Conservation (phyloP, 495 filamentous ascomycete genomes). For the Aspergillus avenaceus region DNA sequence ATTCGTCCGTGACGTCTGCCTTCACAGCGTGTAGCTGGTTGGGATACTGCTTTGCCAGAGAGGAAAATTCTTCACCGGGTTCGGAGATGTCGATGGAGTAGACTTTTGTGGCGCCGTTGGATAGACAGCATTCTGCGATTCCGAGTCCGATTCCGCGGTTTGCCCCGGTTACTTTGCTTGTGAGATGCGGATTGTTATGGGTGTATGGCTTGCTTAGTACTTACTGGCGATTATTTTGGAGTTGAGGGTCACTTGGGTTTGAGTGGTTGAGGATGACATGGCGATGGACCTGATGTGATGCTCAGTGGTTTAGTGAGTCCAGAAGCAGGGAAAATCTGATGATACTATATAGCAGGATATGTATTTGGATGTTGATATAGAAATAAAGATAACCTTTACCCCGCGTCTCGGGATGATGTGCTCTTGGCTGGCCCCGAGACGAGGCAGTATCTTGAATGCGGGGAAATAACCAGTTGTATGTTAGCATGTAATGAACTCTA, state of each 20-base stretch:
- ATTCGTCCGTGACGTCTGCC: slow-evolving; percentile 34
- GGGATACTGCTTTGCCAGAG: slow-evolving; percentile 24
- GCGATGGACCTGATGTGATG: too few species aligned
- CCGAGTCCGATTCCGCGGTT: slow-evolving; percentile 37
- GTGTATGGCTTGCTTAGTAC: too few species aligned
- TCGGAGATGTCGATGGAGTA: slow-evolving; percentile 41
- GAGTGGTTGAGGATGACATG: slow-evolving; percentile 4
- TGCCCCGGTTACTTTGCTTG: slow-evolving; percentile 31
- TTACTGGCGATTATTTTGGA: slow-evolving; percentile 24
- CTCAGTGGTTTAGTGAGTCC: too few species aligned
- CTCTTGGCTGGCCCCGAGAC: too few species aligned
- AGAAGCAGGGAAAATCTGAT: too few species aligned
- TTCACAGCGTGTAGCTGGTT: slow-evolving; percentile 28
- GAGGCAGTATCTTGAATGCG: too few species aligned
- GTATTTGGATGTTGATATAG: too few species aligned
- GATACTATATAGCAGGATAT: too few species aligned
- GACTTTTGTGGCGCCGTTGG: slow-evolving; percentile 33
- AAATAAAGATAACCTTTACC: too few species aligned
- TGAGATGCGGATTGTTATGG: not conserved
- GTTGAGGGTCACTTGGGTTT: slow-evolving; percentile 16
- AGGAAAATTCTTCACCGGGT: slow-evolving; percentile 31
- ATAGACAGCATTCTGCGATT: slow-evolving; percentile 36
- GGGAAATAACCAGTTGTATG: too few species aligned
- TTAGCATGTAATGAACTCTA: too few species aligned
- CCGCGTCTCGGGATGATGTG: too few species aligned